These are phyloP conservation scores for Hemisphaericaspora xylofermentans DNA, from an alignment of 1,139 yeast species.

Conservation along the genomic window DNA sequence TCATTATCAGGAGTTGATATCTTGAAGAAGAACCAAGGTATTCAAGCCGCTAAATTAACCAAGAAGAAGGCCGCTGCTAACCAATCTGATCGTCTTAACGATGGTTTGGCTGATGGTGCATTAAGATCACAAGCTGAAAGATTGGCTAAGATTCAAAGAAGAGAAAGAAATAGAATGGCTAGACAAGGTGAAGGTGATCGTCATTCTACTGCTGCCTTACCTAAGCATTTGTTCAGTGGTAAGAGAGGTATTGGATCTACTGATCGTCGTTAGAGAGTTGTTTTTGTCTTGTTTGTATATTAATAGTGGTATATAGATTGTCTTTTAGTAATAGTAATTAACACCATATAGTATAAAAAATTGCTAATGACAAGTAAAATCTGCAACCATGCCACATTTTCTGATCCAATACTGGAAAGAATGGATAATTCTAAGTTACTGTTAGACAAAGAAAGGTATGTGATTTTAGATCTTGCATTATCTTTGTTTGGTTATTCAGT, in stretches of 20 bases:
- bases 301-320: constrained; percentile 1
- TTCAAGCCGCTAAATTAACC: constrained; percentile 41
- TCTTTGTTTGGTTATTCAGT: too few relatives aligned
- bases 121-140: constrained; percentile 83
- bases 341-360: too few relatives aligned
- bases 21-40: constrained; percentile 54
- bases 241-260: constrained; percentile 93
- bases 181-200: constrained; percentile 97
- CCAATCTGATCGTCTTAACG: constrained; percentile 81
- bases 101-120: constrained; percentile 84
- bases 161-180: constrained; percentile 90
- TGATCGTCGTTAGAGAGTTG: constrained; percentile 55
- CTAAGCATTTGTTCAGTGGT: constrained; percentile 94
- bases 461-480: too few relatives aligned
- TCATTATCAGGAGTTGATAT: constrained; percentile 73
- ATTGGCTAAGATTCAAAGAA: constrained; percentile 83
- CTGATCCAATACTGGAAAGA: too few relatives aligned
- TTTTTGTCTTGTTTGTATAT: constrained; percentile 3
- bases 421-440: too few relatives aligned
- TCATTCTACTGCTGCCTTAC: constrained; percentile 79
- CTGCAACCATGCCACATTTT: too few relatives aligned
- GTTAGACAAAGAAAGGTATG: too few relatives aligned
- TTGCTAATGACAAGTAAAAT: too few relatives aligned
- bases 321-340: background rate
- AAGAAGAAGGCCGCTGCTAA: constrained; percentile 49